Conservation (phyloP, 148 eudicot genomes). For the Rhododendron williamsianum region DNA sequence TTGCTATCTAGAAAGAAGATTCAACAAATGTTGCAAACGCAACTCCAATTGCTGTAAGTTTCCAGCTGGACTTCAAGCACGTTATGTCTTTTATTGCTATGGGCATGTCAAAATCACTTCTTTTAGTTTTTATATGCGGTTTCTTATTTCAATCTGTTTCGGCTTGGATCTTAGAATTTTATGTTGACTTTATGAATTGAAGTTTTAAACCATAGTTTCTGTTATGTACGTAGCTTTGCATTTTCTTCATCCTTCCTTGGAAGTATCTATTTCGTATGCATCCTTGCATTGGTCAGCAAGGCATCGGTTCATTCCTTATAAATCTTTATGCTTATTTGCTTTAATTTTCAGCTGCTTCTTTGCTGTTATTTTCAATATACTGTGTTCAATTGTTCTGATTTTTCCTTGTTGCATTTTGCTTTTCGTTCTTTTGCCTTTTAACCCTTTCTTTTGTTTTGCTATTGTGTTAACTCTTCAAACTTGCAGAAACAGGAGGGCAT, state of each 20-base stretch:
- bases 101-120: neutral
- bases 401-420: neutral
- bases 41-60: slow-evolving; percentile 26
- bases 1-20: slow-evolving; percentile 27
- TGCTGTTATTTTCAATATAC: no score
- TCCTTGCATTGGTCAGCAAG: neutral
- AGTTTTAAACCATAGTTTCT: neutral
- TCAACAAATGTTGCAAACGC: slow-evolving; percentile 24
- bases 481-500: slow-evolving; percentile 91
- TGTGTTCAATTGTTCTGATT: neutral
- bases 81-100: neutral
- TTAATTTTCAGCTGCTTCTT: neutral
- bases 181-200: neutral
- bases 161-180: neutral
- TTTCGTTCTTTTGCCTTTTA: neutral
- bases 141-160: neutral
- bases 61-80: slow-evolving; percentile 1
- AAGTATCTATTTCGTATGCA: neutral
- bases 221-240: neutral
- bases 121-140: neutral
- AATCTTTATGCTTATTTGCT: neutral
- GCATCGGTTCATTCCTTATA: neutral
- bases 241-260: neutral
- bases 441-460: slow-evolving; percentile 2
- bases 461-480: slow-evolving; percentile 9